A percentile compares a stretch with the other conserved stretches of the same genome.
Conservation (phyloP, 768 basidiomycete genomes). For the Calvatia gigantea region DNA sequence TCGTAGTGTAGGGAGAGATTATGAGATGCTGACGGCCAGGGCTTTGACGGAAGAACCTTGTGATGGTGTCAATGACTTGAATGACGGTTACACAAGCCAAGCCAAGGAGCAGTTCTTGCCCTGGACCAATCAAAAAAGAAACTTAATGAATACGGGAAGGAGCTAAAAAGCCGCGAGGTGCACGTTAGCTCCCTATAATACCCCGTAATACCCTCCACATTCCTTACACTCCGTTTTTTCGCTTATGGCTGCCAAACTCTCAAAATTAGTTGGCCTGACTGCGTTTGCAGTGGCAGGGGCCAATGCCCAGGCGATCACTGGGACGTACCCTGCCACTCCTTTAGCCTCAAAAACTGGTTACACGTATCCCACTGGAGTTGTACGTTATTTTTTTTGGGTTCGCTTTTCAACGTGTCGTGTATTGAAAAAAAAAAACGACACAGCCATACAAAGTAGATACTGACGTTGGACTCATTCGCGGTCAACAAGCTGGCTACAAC, state of each 20-base stretch:
- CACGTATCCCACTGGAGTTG: conserved; percentile 38
- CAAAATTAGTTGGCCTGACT: neutral
- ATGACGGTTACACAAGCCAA: too few species aligned
- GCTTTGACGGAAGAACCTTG: too few species aligned
- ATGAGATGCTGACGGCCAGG: too few species aligned
- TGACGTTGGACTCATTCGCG: conserved; percentile 28
- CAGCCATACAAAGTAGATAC: conserved; percentile 35
- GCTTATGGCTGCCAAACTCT: too few species aligned
- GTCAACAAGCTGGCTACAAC: conserved; percentile 60
- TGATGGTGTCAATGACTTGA: too few species aligned
- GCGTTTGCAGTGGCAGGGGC: neutral
- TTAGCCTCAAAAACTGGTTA: conserved; percentile 37
- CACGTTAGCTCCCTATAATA: neutral
- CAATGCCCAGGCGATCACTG: conserved; percentile 10
- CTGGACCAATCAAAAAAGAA: neutral
- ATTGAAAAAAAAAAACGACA: neutral
- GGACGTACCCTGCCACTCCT: conserved; percentile 36
- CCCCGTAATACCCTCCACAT: neutral
- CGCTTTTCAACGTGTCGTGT: neutral
- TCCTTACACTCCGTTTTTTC: neutral
- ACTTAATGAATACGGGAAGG: neutral
- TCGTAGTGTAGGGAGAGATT: too few species aligned
- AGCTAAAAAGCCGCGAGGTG: neutral
- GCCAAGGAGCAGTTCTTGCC: too few species aligned
- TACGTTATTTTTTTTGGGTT: conserved; percentile 19